phyloP scores from a whole-genome alignment of 2,329 filamentous ascomycete genomes.

The Cordyceps pruinosa region DNA sequence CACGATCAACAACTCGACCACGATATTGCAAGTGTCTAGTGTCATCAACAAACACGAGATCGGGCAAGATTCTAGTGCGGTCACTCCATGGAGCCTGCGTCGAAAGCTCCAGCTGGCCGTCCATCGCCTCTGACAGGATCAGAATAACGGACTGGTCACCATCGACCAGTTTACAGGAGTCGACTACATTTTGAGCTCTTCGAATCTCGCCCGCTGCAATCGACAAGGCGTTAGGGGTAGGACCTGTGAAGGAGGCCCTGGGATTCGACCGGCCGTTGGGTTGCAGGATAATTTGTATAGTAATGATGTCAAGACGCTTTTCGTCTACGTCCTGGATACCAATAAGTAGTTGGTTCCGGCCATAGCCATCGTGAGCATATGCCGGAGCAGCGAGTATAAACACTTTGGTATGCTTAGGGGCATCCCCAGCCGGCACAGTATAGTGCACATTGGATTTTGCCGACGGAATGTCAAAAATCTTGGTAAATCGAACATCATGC shows the following conservation, averaged over 20 bases:
- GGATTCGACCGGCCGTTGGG: background rate
- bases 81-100: constrained; percentile 71
- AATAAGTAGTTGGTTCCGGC: constrained; percentile 52
- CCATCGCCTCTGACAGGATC: constrained; percentile 58
- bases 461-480: constrained; percentile 60
- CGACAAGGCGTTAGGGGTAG: constrained; percentile 6
- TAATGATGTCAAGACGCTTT: constrained; percentile 60
- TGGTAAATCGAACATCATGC: constrained; percentile 65
- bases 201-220: constrained; percentile 39
- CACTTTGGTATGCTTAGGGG: constrained; percentile 51
- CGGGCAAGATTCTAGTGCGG: constrained; percentile 59
- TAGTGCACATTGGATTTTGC: constrained; percentile 56
- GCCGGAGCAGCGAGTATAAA: constrained; percentile 60
- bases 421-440: constrained; percentile 47
- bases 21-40: constrained; percentile 52
- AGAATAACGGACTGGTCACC: constrained; percentile 61
- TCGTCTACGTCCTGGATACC: constrained; percentile 65
- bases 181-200: constrained; percentile 60
- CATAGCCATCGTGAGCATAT: constrained; percentile 46
- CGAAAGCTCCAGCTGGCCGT: constrained; percentile 60
- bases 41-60: constrained; percentile 53
- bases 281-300: constrained; percentile 47
- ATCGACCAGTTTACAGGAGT: constrained; percentile 66
- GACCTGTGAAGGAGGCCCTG: background rate
- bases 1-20: constrained; percentile 45